Evolutionary conservation across 2,329 filamentous ascomycete species (phyloP), one percentile per base, ranked within the genome.

Genomic region (Paradendryphiella salina): DNA sequence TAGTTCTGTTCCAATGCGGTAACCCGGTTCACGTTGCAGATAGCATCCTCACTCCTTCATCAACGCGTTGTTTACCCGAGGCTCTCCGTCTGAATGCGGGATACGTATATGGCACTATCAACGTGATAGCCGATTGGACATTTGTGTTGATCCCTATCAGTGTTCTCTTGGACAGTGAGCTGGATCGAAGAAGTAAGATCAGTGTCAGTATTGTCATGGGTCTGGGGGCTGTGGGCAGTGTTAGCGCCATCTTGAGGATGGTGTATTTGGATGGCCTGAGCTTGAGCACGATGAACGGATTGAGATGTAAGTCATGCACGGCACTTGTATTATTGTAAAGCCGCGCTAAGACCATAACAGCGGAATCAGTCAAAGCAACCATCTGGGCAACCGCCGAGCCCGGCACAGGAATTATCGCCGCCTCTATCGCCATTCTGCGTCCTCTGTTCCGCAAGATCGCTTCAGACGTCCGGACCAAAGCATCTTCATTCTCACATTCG

Each of bases 351-450:
- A 4, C 10, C 3, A 3, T 4, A 28, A n/a, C 28, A 70, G 66
- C 54, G 32, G 57, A 70, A 46, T 66, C 72, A 45, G 71, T 71
- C 31, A 71, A 71, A 57, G 69, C 71, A 18, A 73, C 69, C 11
- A 71, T 76, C 34, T 80, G 77, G 76, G 77, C 77, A 3, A 72
- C 79, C 26, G 71, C 79, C 18, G 79, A 80, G 53, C 76, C 77
- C 28, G 79, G 76, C 8, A 77, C 76, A 14, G 79, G 79, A 14
- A 79, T 82, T 54, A 72, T 77, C 6, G 77, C 79, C 10, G 78
- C 77, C 2, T 79, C 76, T 6, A 66, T 77, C 31, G 76, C 77
- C 6, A 74, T 77, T 3, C 70, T 80, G 1, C 76, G 78, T 0
- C 77, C 77, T 1, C 62, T 80, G 6, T 69, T 79, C 36, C 67